Evolutionary conservation across 2,329 filamentous ascomycete genomes (phyloP).

Genomic region (Botrytis tulipae): DNA sequence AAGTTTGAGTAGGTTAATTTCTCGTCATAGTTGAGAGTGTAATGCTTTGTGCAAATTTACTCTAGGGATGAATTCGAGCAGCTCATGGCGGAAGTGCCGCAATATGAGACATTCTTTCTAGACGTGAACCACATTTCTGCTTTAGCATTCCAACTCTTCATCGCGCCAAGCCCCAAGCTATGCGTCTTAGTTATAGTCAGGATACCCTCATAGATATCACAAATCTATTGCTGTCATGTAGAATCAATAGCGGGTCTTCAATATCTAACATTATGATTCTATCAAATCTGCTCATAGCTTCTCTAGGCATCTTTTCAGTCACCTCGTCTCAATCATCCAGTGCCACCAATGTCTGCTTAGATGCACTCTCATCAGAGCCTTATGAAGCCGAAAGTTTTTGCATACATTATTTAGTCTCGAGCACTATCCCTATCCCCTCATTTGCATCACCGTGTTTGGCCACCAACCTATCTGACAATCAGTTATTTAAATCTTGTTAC

Average conservation of each 20-base stretch:
- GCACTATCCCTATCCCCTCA: neutral
- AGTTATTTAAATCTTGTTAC: neutral
- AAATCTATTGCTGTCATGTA: neutral
- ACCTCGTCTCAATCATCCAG: neutral
- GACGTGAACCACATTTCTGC: neutral
- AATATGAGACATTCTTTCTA: slow-evolving; percentile 8
- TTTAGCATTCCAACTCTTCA: neutral
- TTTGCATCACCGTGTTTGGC: slow-evolving; percentile 1
- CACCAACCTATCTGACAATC: neutral
- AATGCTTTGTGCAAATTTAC: neutral
- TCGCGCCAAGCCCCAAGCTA: neutral
- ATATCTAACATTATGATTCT: slow-evolving; percentile 1
- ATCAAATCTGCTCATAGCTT: neutral
- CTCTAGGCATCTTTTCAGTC: neutral
- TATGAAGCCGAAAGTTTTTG: neutral
- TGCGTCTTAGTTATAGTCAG: slow-evolving; percentile 7
- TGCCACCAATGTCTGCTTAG: slow-evolving; percentile 7
- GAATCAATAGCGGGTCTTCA: neutral
- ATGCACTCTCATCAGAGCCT: slow-evolving; percentile 6
- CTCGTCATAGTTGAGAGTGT: neutral
- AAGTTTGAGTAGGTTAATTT: neutral
- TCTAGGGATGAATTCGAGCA: neutral
- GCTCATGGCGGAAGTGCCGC: slow-evolving; percentile 3
- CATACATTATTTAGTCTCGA: neutral
- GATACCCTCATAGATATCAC: neutral